Conservation (phyloP, 2,329 filamentous ascomycete genomes). For the Apiospora aurea region DNA sequence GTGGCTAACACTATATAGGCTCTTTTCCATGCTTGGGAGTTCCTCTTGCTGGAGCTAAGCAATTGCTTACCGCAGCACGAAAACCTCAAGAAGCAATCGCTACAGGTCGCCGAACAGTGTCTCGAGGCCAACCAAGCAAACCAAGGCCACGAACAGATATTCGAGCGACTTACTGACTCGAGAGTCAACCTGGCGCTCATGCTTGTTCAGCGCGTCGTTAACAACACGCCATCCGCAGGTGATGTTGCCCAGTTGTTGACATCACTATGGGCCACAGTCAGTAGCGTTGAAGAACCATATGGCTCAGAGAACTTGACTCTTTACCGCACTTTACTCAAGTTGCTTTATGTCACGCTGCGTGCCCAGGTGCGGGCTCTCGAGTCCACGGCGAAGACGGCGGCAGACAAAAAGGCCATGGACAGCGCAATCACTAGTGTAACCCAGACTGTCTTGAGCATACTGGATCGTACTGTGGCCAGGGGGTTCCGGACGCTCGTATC, state of each 20-base stretch:
- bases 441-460: conserved; percentile 77
- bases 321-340: conserved; percentile 83
- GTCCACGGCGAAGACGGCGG: conserved; percentile 39
- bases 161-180: conserved; percentile 76
- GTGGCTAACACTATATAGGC: conserved; percentile 53
- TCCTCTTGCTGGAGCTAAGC: conserved; percentile 83
- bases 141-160: conserved; percentile 80
- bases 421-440: conserved; percentile 55
- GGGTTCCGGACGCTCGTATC: conserved; percentile 84
- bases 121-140: conserved; percentile 77
- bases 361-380: conserved; percentile 58
- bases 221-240: conserved; percentile 56
- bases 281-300: conserved; percentile 61
- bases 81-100: conserved; percentile 71
- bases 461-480: conserved; percentile 79
- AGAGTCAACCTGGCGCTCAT: conserved; percentile 84
- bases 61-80: conserved; percentile 62
- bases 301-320: conserved; percentile 65
- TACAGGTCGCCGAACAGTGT: conserved; percentile 78
- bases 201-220: conserved; percentile 80
- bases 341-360: conserved; percentile 83
- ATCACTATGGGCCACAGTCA: conserved; percentile 60
- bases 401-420: conserved; percentile 36
- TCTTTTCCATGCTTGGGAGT: conserved; percentile 89
- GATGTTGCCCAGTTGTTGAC: conserved; percentile 60